A percentile compares a stretch with the other conserved stretches of the same genome.
phyloP scores from a whole-genome alignment of 2,329 filamentous ascomycete species.

The Trichoderma semiorbis region DNA sequence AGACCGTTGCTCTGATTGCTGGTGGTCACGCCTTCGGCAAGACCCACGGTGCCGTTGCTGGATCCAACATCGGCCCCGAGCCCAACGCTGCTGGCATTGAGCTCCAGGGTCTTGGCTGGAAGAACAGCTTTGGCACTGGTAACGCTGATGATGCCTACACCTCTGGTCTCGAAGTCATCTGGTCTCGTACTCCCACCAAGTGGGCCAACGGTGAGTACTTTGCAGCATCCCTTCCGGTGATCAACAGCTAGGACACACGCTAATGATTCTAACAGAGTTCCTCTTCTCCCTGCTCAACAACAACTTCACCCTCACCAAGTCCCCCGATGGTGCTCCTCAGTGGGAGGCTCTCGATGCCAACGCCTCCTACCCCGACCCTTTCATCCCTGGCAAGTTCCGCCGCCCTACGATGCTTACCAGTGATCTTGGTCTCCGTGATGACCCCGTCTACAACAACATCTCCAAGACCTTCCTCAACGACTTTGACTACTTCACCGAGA shows the following conservation, averaged over 20 bases:
- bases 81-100: constrained; percentile 62
- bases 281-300: constrained; percentile 72
- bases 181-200: constrained; percentile 71
- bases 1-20: constrained; percentile 73
- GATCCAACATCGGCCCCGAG: constrained; percentile 59
- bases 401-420: constrained; percentile 70
- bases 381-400: constrained; percentile 66
- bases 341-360: constrained; percentile 68
- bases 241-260: background rate
- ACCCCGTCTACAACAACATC: constrained; percentile 72
- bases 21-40: constrained; percentile 77
- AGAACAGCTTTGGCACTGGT: constrained; percentile 59
- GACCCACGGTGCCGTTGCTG: constrained; percentile 68
- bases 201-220: constrained; percentile 18
- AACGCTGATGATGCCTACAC: constrained; percentile 69
- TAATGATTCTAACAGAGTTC: constrained; percentile 60
- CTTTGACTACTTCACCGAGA: constrained; percentile 63
- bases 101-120: constrained; percentile 69
- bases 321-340: constrained; percentile 70
- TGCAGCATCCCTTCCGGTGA: background rate
- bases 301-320: constrained; percentile 73
- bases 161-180: constrained; percentile 71
- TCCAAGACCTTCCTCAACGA: constrained; percentile 64
- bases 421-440: constrained; percentile 67
- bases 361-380: constrained; percentile 67